phyloP scores from a whole-genome alignment of 108 stramenopile genomes.

The Discostella stelligeroides region DNA sequence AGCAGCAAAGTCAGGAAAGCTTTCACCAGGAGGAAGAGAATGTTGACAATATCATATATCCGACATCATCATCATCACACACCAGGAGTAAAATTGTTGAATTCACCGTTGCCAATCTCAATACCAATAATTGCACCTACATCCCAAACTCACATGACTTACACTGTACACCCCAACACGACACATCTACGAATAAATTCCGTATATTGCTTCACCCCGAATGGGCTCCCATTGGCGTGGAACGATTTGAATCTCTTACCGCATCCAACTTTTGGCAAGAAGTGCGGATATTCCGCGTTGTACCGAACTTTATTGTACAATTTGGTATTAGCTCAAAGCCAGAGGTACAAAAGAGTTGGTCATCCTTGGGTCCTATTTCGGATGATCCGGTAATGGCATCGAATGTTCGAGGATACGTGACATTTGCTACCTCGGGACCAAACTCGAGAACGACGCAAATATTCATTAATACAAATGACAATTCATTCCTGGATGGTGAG shows the following conservation, averaged over 20 bases:
- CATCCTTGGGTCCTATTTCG: slow-evolving; percentile 26
- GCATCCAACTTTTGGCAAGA: slow-evolving; percentile 53
- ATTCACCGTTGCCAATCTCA: slow-evolving; percentile 36
- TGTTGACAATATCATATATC: no score
- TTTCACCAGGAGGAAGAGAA: no score
- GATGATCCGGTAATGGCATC: slow-evolving; percentile 86
- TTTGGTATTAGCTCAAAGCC: slow-evolving; percentile 82
- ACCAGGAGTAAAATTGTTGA: slow-evolving; percentile 16
- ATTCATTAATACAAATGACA: slow-evolving; percentile 86
- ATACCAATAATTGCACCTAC: slow-evolving; percentile 16
- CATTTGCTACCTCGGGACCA: slow-evolving; percentile 84
- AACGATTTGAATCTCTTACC: slow-evolving; percentile 65
- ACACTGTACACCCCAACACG: slow-evolving; percentile 15
- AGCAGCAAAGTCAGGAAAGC: no score
- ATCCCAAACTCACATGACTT: background rate
- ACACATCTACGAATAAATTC: slow-evolving; percentile 23
- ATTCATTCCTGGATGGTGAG: slow-evolving; percentile 69
- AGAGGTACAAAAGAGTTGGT: slow-evolving; percentile 53
- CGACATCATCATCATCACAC: background rate
- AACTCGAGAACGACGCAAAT: slow-evolving; percentile 87
- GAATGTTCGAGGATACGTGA: slow-evolving; percentile 79
- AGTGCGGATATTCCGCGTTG: slow-evolving; percentile 70
- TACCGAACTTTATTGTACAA: slow-evolving; percentile 82
- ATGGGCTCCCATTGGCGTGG: slow-evolving; percentile 80
- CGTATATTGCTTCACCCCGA: slow-evolving; percentile 47